phyloP scores from a whole-genome alignment of 1,284 basidiomycete species.

The Cryptococcus floricola region DNA sequence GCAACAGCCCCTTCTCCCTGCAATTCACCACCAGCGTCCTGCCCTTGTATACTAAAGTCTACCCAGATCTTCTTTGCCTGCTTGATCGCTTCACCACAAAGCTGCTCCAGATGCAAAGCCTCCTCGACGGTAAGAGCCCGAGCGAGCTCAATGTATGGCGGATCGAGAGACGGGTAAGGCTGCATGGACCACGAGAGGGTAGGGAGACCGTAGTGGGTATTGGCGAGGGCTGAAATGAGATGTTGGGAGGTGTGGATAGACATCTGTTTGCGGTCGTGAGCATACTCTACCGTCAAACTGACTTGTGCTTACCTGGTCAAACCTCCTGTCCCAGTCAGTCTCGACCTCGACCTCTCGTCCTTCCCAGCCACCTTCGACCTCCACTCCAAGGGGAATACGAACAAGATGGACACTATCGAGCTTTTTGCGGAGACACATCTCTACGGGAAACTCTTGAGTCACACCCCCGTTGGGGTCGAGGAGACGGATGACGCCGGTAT shows the following conservation, averaged over 20 bases:
- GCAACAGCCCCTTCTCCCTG: slow-evolving; percentile 44
- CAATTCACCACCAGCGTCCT: slow-evolving; percentile 18
- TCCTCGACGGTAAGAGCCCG: slow-evolving; percentile 65
- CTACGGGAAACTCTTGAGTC: slow-evolving; percentile 60
- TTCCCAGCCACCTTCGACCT: slow-evolving; percentile 52
- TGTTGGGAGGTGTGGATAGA: slow-evolving; percentile 79
- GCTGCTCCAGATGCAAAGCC: slow-evolving; percentile 60
- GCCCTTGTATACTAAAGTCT: slow-evolving; percentile 33
- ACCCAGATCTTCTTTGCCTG: slow-evolving; percentile 34
- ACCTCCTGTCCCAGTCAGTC: slow-evolving; percentile 65
- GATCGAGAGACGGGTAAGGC: slow-evolving; percentile 58
- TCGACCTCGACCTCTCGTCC: slow-evolving; percentile 55
- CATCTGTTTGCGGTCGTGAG: slow-evolving; percentile 56
- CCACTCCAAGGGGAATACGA: slow-evolving; percentile 53
- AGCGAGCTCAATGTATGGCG: slow-evolving; percentile 72
- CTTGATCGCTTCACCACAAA: slow-evolving; percentile 61
- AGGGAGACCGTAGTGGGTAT: slow-evolving; percentile 61
- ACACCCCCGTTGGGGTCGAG: slow-evolving; percentile 24
- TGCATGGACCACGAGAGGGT: slow-evolving; percentile 70
- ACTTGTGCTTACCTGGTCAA: slow-evolving; percentile 66
- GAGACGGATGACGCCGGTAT: slow-evolving; percentile 61
- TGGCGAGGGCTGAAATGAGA: slow-evolving; percentile 74
- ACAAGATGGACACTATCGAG: slow-evolving; percentile 76
- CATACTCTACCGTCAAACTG: background rate
- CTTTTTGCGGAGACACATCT: slow-evolving; percentile 66